These are phyloP conservation scores for Boletus rufocinnamomeus DNA, from an alignment of 768 basidiomycete genomes.

Conservation along the genomic window DNA sequence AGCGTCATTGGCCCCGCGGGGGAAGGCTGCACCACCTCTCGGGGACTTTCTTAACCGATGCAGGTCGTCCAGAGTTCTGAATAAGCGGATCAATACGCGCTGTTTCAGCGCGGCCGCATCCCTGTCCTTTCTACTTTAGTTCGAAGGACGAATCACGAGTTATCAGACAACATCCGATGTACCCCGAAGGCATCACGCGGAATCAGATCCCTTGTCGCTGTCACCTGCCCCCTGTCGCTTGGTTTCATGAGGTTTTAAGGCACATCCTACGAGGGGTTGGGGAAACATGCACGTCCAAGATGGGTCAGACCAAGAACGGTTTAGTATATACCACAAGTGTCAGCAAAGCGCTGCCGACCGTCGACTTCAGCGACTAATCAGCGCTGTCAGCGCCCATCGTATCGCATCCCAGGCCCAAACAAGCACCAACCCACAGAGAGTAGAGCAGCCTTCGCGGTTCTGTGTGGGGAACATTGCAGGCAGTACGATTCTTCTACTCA, in stretches of 20 bases:
- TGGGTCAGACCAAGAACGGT: background rate
- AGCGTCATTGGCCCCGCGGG: background rate
- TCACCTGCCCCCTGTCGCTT: background rate
- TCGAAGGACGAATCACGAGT: conserved; percentile 6
- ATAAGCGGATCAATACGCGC: background rate
- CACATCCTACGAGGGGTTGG: background rate
- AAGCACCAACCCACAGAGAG: background rate
- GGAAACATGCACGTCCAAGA: background rate
- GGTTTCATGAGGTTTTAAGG: background rate
- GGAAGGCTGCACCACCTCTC: background rate
- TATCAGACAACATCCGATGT: conserved; percentile 7
- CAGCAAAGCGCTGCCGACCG: background rate
- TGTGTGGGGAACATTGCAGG: background rate
- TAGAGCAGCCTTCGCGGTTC: background rate
- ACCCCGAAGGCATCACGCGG: conserved; percentile 1
- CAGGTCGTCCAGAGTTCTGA: conserved; percentile 1
- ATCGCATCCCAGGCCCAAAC: background rate
- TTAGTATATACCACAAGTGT: background rate
- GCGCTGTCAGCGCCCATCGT: background rate
- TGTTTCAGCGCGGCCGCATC: conserved; percentile 4
- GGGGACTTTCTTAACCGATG: background rate
- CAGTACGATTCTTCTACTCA: background rate
- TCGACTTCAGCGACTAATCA: conserved; percentile 2
- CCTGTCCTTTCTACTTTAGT: conserved; percentile 2
- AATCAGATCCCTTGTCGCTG: conserved; percentile 4